Evolutionary conservation across 176 grass and related monocot genomes (phyloP), one percentile per base, ranked within the genome.

Genomic region (Aechmea fasciata): DNA sequence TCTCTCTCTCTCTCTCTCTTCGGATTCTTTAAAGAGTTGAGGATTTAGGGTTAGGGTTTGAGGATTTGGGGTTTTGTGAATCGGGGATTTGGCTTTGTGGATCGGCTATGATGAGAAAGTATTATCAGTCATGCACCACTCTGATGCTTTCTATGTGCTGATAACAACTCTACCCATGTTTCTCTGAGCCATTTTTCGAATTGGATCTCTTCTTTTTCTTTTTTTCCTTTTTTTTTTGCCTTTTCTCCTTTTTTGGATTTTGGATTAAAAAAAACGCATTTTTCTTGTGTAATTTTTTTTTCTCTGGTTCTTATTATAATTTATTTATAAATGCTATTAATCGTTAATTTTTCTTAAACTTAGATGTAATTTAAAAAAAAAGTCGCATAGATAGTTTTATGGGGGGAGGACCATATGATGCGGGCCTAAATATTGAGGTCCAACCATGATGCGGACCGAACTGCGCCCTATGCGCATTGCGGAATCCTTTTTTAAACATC

Each of bases 91-190:
- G n/a, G 33, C 6, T 61, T 61, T 61, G 6, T 18, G n/a, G 20
- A 61, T 61, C 10, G 55, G 55, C 55, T 61, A 19, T 61, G 55
- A 61, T 61, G 55, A 61, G 55, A 61, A 59, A 20, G 15, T 3
- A 41, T 4, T 41, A 41, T 41, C n/a, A 18, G 55, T 61, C 55
- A 61, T 61, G 55, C 55, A 61, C 55, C 55, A 61, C 55, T 61
- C 55, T 61, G 55, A 61, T 61, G 55, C 9, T 61, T 61, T 9
- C 15, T 61, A 15, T 61, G 55, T 61, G 55, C 55, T 61, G 55
- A 61, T 17, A 61, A 7, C 55, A 61, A 19, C 20, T 61, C 55
- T 61, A 61, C 55, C 55, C 55, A 61, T 10, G n/a, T 61, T 61
- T 61, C 55, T 61, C 55, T 61, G 55, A 61, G 55, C 55, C 55